Base-by-base conservation (phyloP, 371 early-diverging fungal species). In the Umbelopsis sp. region DNA sequence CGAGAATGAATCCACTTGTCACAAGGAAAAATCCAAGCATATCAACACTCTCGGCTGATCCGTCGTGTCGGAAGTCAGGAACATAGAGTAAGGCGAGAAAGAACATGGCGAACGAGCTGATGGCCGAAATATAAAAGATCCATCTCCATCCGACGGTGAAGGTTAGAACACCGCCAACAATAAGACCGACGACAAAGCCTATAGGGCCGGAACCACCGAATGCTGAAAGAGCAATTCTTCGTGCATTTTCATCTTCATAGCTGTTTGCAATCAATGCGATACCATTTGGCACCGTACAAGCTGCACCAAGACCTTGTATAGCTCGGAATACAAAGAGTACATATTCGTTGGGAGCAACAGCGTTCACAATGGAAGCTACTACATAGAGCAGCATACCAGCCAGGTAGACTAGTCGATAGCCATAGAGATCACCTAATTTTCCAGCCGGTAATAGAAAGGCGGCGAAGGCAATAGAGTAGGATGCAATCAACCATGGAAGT, bases 141-240 rank as follows among this genome's bases (percentile, higher is more conserved):
- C 79, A 80, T 45, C 78, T 70, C 84, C 84, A 84, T 52, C 84
- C 84, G 25, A 77, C 69, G 10, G 80, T 74, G 11, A 72, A 69
- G 1, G 80, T 74, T 4, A 84, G 68, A 65, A 76, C 75, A n/a
- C 84, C 84, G 50, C 82, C 79, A 11, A 84, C 46, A 63, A 84
- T 76, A 22, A 81, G 70, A 3, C 84, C 84, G 24, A 78, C 68
- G 29, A 74, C 74, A 45, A 80, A 81, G 1, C 84, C 84, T n/a
- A 84, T 53, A 37, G 82, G 79, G 1, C 80, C 81, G 16, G 82
- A 74, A 53, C 75, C 73, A 3, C 77, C 79, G 50, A 80, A 84
- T 41, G 77, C 64, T 1, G 84, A 72, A 45, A 84, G 70, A 2
- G 84, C 84, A 29, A 77, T 80, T 38, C 81, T 72, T 46, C 73